These are phyloP conservation scores for Scedosporium dehoogii DNA, from an alignment of 2,329 filamentous ascomycete genomes.

Conservation along the genomic window DNA sequence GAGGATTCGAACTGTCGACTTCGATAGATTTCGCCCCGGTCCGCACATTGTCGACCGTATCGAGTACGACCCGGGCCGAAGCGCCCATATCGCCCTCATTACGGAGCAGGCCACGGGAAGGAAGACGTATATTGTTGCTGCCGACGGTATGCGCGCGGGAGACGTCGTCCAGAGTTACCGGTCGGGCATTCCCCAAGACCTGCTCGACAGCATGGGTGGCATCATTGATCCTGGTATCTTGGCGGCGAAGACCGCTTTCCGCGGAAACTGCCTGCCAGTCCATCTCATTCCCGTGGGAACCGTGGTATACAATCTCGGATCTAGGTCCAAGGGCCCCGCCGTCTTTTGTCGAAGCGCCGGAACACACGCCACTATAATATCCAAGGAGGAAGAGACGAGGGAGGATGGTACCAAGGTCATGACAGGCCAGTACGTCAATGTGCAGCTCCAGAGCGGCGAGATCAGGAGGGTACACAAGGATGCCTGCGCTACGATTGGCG, in stretches of 20 bases:
- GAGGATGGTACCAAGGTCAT: constrained; percentile 51
- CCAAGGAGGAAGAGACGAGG: constrained; percentile 70
- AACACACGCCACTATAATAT: constrained; percentile 78
- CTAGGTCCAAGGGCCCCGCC: constrained; percentile 59
- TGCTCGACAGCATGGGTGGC: constrained; percentile 88
- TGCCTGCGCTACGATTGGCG: constrained; percentile 87
- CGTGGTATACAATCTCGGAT: constrained; percentile 81
- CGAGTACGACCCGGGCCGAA: constrained; percentile 90
- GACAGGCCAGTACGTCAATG: constrained; percentile 68
- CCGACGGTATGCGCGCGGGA: constrained; percentile 85
- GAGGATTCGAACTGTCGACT: constrained; percentile 87
- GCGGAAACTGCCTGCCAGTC: constrained; percentile 89
- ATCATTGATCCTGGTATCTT: constrained; percentile 89
- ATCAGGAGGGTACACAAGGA: constrained; percentile 81
- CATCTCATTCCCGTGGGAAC: constrained; percentile 96
- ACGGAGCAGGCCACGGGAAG: constrained; percentile 62
- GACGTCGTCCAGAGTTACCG: constrained; percentile 90
- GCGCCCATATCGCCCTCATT: constrained; percentile 83
- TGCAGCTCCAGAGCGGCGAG: constrained; percentile 87
- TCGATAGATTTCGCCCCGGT: constrained; percentile 66
- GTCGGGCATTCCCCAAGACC: constrained; percentile 73
- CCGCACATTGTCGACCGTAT: constrained; percentile 86
- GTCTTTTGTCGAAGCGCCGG: constrained; percentile 94
- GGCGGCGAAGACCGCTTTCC: constrained; percentile 85
- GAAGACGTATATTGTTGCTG: constrained; percentile 88